A percentile compares a stretch with the other conserved stretches of the same genome.
phyloP scores from a whole-genome alignment of 176 grass and related monocot genomes.

The maize (Zea mays) region DNA sequence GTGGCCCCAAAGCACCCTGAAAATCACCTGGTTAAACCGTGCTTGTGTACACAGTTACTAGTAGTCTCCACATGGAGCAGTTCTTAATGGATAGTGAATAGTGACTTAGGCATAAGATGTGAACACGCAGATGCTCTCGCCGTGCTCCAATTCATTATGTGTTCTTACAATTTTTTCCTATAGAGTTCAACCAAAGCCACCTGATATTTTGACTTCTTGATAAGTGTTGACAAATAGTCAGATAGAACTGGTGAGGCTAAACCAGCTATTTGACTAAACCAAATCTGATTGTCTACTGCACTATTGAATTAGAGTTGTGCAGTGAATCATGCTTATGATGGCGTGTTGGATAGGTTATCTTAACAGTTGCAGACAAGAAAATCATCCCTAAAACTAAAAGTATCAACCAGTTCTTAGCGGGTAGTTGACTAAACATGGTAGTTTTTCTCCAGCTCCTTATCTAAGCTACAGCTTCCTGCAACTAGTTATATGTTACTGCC shows the following conservation, averaged over 20 bases:
- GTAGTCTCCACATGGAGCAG: neutral
- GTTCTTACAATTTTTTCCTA: neutral
- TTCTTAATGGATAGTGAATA: neutral
- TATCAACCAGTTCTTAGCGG: neutral
- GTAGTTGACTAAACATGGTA: conserved; percentile 5
- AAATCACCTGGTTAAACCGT: neutral
- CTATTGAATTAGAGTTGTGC: neutral
- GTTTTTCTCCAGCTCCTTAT: neutral
- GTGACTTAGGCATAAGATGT: neutral
- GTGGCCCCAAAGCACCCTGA: neutral
- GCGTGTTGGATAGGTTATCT: neutral
- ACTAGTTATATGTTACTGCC: conserved; percentile 16
- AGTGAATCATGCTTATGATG: neutral
- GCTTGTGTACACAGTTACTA: neutral
- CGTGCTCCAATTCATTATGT: neutral
- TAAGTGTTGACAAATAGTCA: neutral
- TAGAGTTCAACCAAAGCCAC: neutral
- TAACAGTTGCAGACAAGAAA: conserved; percentile 2
- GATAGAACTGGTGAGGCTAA: conserved; percentile 5
- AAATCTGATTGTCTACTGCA: conserved; percentile 4
- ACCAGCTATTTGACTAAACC: conserved; percentile 1
- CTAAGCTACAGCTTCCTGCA: neutral
- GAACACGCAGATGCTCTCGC: neutral
- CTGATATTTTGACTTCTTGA: neutral
- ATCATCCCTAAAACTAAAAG: neutral